Evolutionary conservation across 2,329 filamentous ascomycete genomes (phyloP), one percentile per base, ranked within the genome.

Genomic region (Ceratocystis alfenasii): DNA sequence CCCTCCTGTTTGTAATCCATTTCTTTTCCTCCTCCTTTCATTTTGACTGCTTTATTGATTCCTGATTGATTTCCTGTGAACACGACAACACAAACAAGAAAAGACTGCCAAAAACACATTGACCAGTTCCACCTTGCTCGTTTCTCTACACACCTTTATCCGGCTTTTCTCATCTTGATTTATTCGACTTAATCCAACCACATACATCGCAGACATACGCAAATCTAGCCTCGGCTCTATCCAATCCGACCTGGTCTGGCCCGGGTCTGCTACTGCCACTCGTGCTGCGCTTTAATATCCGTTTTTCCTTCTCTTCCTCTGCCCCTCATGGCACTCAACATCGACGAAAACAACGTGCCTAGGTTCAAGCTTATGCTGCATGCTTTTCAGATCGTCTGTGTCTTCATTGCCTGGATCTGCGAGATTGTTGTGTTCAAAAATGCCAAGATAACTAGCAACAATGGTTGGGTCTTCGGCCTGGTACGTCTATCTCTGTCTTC

Each of bases 401-500:
- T 76, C 59, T 77, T 86, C 60, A 76, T 85, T 28, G 76, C 80
- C 70, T 86, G 83, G 78, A 76, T 79, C 67, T 75, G 87, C 67
- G 81, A 83, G 70, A 85, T 87, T 70, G 77, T 80, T 28, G 78
- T 87, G 59, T 85, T 87, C 71, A 77, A 77, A 50, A 75, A 76
- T 65, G 76, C 82, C 4, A 73, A 72, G 22, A 78, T 87, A 69
- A 80, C 79, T 66, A 83, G 83, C 44, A 79, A 82, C 69, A 81
- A 82, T 73, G 83, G 80, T 68, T 87, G 84, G 84, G 80, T 82
- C 0, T 87, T 87, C 69, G 84, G 77, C 69, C 78, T 86, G 74
- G 84, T 87, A 78, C 68, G 83, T 75, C 28, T 10, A 25, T 55
- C 50, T 20, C 22, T 55, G 50, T 48, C 25, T 15, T 55, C 25